These are phyloP conservation scores for Eurotiales sp. DNA, from an alignment of 2,329 filamentous ascomycete species.

Conservation along the genomic window DNA sequence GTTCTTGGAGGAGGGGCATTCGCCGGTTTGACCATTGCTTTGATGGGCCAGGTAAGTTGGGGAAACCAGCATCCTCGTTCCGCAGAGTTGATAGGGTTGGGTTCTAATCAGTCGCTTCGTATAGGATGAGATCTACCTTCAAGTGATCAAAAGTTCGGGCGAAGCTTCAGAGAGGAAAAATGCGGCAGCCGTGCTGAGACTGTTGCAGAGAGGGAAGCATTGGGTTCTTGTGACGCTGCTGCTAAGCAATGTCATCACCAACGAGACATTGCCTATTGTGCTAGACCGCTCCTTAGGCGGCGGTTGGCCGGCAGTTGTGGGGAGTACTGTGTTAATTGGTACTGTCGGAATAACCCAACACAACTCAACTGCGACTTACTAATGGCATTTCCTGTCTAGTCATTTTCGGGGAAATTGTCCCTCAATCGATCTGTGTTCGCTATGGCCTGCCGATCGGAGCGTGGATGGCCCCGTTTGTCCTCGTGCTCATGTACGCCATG, in stretches of 20 bases:
- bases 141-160: conserved; percentile 83
- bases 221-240: conserved; percentile 96
- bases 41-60: conserved; percentile 58
- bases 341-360: background rate
- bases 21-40: conserved; percentile 72
- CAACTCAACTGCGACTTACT: background rate
- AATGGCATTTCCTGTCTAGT: conserved; percentile 55
- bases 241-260: conserved; percentile 94
- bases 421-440: conserved; percentile 92
- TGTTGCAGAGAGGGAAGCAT: conserved; percentile 87
- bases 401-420: conserved; percentile 95
- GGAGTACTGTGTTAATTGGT: conserved; percentile 86
- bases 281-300: conserved; percentile 90
- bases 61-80: background rate
- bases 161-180: conserved; percentile 83
- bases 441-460: conserved; percentile 94
- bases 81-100: background rate
- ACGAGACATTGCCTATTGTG: conserved; percentile 93
- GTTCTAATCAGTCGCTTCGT: background rate
- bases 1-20: conserved; percentile 90
- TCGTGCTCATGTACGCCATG: conserved; percentile 87
- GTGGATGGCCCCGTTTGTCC: conserved; percentile 84
- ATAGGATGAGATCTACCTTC: conserved; percentile 92
- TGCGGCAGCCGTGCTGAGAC: conserved; percentile 71
- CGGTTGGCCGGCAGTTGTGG: conserved; percentile 88